Conservation (phyloP, 2,329 filamentous ascomycete genomes). For the Apiospora hydei region DNA sequence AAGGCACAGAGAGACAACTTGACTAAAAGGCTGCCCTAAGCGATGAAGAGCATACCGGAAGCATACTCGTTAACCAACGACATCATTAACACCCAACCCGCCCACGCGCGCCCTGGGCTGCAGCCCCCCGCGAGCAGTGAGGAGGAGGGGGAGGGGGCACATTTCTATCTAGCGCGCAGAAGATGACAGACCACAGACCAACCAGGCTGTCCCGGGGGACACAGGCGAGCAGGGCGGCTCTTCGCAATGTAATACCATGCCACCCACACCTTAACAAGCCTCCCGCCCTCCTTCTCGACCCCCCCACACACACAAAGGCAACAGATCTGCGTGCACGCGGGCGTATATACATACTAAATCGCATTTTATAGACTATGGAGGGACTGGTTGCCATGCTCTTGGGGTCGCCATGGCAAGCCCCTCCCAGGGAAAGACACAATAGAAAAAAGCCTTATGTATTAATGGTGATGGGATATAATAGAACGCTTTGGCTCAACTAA, state of each 20-base stretch:
- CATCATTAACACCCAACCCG: constrained; percentile 2
- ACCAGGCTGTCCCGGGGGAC: constrained; percentile 7
- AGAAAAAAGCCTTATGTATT: not conserved
- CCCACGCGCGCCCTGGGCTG: not conserved
- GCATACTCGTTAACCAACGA: not conserved
- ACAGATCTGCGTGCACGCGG: constrained; percentile 8
- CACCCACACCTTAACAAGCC: constrained; percentile 3
- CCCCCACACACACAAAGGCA: not conserved
- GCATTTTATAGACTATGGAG: not conserved
- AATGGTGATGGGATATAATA: constrained; percentile 2
- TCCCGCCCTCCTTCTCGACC: not conserved
- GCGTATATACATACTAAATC: not conserved
- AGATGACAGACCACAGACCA: not conserved
- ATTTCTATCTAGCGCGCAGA: constrained; percentile 13
- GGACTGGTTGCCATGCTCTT: not conserved
- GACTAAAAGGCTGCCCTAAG: not conserved
- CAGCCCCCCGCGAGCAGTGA: not conserved
- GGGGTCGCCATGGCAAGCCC: not conserved
- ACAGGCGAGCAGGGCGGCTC: constrained; percentile 20
- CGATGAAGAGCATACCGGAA: constrained; percentile 10
- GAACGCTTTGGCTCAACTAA: constrained; percentile 44
- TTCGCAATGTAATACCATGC: constrained; percentile 14
- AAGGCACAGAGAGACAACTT: not conserved
- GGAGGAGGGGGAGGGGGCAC: not conserved
- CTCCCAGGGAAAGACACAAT: not conserved